Base-by-base conservation (phyloP, 2,329 filamentous ascomycete genomes). In the Xylariales sp. region DNA sequence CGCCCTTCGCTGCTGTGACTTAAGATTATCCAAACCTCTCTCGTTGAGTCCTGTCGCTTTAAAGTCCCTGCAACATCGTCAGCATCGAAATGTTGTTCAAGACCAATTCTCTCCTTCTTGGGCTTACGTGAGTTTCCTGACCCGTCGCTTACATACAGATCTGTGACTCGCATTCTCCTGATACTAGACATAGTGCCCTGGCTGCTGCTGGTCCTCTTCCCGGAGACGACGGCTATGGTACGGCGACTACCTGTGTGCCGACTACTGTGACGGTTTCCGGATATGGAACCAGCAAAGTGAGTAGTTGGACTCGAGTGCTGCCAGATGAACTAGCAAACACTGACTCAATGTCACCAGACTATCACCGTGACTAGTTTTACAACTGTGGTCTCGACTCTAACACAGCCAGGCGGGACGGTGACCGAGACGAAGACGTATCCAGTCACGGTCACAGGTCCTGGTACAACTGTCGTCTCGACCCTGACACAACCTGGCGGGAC, bases 291-390 rank as follows among this genome's bases (percentile, higher is more conserved):
- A 27, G 25, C 24, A 39, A 39, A 22, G 36, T 39, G 22, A n/a
- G 21, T 8, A 22, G 12, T 15, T 12, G 9, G 22, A 3, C 14
- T 12, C 12, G 14, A n/a, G n/a, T n/a, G n/a, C n/a, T n/a, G n/a
- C n/a, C n/a, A n/a, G n/a, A n/a, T n/a, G n/a, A n/a, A n/a, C n/a
- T n/a, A n/a, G n/a, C n/a, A n/a, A n/a, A n/a, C n/a, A 31, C 25
- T n/a, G 11, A 20, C 16, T 27, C 8, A n/a, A n/a, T n/a, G 16
- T 19, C 9, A 3, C 14, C 6, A 39, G 36, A 39, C 36, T n/a
- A 31, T 39, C 16, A 39, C 36, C 8, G 36, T 39, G 10, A 39
- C 36, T 5, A 39, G 36, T 27, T 39, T n/a, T 19, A 29, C 36
- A 5, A 39, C 36, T 9, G 25, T 39, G 9, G 36, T 39, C 24